Conservation (phyloP, 176 grass and related monocot genomes). For the Phoenix roebelenii region DNA sequence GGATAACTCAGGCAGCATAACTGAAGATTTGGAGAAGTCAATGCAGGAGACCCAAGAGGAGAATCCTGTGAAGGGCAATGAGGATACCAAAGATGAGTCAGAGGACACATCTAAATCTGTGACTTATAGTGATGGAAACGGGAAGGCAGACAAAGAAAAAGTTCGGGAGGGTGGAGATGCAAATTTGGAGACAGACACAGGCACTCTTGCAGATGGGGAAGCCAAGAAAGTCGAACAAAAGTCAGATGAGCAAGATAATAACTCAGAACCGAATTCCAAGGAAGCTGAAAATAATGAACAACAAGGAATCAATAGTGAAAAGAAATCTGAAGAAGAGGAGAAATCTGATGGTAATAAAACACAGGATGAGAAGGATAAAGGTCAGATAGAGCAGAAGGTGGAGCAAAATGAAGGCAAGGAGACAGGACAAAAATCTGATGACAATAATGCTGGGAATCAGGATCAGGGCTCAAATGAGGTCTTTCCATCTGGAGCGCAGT, state of each 20-base stretch:
- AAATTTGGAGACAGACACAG: background rate
- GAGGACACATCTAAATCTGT: slow-evolving; percentile 10
- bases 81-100: slow-evolving; percentile 41
- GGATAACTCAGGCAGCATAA: slow-evolving; percentile 27
- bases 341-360: slow-evolving; percentile 18
- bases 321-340: slow-evolving; percentile 38
- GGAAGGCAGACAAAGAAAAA: slow-evolving; percentile 8
- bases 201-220: background rate
- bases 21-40: slow-evolving; percentile 31
- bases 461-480: slow-evolving; percentile 19
- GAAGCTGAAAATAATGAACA: slow-evolving; percentile 31
- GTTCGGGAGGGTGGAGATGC: slow-evolving; percentile 1
- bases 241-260: slow-evolving; percentile 6
- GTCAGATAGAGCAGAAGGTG: slow-evolving; percentile 41
- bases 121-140: slow-evolving; percentile 16
- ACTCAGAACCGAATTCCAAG: slow-evolving; percentile 10
- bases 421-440: background rate
- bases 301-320: slow-evolving; percentile 25
- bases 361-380: slow-evolving; percentile 24
- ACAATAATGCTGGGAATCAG: slow-evolving; percentile 23
- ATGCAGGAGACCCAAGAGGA: slow-evolving; percentile 36
- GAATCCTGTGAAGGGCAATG: slow-evolving; percentile 12
- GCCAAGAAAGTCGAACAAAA: too few relatives aligned
- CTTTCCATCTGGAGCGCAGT: slow-evolving; percentile 63
- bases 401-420: slow-evolving; percentile 40